A percentile compares a stretch with the other conserved stretches of the same genome.
Evolutionary conservation across 2,329 filamentous ascomycete species (phyloP).

Genomic region (Teratosphaeria destructans): DNA sequence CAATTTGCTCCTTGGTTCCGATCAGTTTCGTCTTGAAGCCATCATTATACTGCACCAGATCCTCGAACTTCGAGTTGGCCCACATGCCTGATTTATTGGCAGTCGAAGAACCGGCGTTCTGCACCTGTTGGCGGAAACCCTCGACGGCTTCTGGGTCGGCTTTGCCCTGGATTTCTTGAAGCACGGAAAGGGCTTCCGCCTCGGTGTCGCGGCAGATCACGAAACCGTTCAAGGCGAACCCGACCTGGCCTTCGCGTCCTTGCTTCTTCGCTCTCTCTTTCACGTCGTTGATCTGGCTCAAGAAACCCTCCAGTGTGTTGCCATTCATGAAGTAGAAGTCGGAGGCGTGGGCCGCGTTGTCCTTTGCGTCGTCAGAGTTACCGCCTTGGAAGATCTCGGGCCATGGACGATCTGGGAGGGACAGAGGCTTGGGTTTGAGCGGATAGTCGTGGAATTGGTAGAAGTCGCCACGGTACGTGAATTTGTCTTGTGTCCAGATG

Average conservation of each 20-base stretch:
- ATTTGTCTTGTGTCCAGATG: constrained; percentile 43
- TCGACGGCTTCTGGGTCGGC: constrained; percentile 41
- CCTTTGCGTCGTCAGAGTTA: constrained; percentile 41
- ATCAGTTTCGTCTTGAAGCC: constrained; percentile 47
- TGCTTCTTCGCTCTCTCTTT: constrained; percentile 36
- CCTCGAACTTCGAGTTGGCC: constrained; percentile 42
- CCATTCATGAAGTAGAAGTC: constrained; percentile 49
- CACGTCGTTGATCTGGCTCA: constrained; percentile 41
- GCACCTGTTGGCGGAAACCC: constrained; percentile 40
- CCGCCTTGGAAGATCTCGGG: constrained; percentile 46
- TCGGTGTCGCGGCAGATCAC: constrained; percentile 42
- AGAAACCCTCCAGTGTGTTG: constrained; percentile 45
- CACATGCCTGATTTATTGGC: constrained; percentile 43
- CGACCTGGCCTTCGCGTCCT: constrained; percentile 35
- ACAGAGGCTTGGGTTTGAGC: constrained; percentile 41
- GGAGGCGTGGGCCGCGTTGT: constrained; percentile 38
- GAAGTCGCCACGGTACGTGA: constrained; percentile 42
- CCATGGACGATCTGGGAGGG: constrained; percentile 32
- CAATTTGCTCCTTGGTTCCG: constrained; percentile 42
- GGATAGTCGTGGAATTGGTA: constrained; percentile 44
- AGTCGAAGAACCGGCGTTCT: constrained; percentile 41
- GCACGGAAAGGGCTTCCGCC: constrained; percentile 39
- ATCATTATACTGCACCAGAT: constrained; percentile 46
- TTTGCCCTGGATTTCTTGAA: constrained; percentile 45
- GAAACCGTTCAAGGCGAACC: constrained; percentile 43